phyloP scores from a whole-genome alignment of 352 stramenopile genomes.

The Pythium brachiatum region DNA sequence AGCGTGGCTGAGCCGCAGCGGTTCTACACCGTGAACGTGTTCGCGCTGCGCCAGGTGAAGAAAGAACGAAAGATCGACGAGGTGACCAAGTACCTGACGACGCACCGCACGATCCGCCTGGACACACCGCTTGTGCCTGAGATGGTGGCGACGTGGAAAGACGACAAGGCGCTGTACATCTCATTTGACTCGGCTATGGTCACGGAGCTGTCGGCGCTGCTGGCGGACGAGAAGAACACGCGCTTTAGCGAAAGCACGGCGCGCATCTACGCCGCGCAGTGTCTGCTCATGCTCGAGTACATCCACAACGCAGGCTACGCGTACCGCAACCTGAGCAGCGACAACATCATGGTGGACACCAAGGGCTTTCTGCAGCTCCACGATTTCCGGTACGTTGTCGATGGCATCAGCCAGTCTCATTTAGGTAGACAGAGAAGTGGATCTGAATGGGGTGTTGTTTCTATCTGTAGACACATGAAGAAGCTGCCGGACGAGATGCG shows the following conservation, averaged over 20 bases:
- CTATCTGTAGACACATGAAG: conserved; percentile 60
- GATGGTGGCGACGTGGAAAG: conserved; percentile 76
- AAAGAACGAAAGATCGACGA: conserved; percentile 70
- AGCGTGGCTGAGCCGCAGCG: conserved; percentile 53
- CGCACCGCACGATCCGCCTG: conserved; percentile 63
- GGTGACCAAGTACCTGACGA: conserved; percentile 62
- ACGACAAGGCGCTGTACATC: conserved; percentile 77
- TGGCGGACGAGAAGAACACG: conserved; percentile 53
- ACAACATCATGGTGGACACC: conserved; percentile 82
- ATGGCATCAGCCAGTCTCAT: too few species aligned
- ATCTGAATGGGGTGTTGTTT: neutral
- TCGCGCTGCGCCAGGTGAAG: conserved; percentile 68
- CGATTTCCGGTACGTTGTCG: conserved; percentile 79
- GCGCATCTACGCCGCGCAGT: conserved; percentile 63
- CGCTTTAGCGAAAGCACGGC: conserved; percentile 59
- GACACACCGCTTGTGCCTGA: conserved; percentile 69
- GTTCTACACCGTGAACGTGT: conserved; percentile 78
- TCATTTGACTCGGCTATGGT: conserved; percentile 74
- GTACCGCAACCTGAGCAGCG: conserved; percentile 83
- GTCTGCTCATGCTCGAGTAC: conserved; percentile 81
- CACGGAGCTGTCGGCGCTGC: conserved; percentile 55
- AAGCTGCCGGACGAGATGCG: conserved; percentile 75
- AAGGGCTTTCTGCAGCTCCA: conserved; percentile 82
- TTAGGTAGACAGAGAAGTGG: neutral
- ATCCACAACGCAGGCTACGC: conserved; percentile 76